A percentile compares a stretch with the other conserved stretches of the same genome.
These are phyloP conservation scores for Lasiodiplodia gonubiensis DNA, from an alignment of 2,329 filamentous ascomycete species.

Conservation along the genomic window DNA sequence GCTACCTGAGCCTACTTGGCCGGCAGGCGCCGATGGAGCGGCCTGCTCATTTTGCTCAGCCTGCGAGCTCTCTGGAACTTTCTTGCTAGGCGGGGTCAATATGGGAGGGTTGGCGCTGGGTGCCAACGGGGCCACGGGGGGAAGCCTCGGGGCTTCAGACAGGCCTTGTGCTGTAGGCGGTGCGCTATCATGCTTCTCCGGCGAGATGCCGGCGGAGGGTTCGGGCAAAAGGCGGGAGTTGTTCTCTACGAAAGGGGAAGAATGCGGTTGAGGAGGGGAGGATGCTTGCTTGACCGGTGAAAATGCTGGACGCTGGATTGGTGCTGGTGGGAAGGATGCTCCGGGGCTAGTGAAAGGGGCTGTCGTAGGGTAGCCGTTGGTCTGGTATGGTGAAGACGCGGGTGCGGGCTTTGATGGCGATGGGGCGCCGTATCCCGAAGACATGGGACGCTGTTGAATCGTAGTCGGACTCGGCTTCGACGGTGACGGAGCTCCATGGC, in stretches of 20 bases:
- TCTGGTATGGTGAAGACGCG: conserved; percentile 42
- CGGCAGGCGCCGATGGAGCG: neutral
- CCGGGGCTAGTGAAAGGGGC: conserved; percentile 50
- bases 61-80: conserved; percentile 37
- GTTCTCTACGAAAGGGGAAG: conserved; percentile 34
- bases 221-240: conserved; percentile 42
- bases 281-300: conserved; percentile 46
- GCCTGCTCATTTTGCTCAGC: neutral
- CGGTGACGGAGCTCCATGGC: conserved; percentile 7
- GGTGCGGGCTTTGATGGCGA: conserved; percentile 46
- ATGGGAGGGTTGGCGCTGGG: conserved; percentile 64
- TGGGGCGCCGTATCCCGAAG: conserved; percentile 39
- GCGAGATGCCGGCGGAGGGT: conserved; percentile 50
- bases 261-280: conserved; percentile 44
- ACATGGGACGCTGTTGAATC: conserved; percentile 47
- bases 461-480: conserved; percentile 43
- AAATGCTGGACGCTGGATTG: conserved; percentile 41
- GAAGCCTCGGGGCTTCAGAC: conserved; percentile 56
- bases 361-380: conserved; percentile 40
- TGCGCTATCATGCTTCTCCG: conserved; percentile 53
- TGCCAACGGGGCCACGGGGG: conserved; percentile 63
- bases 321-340: conserved; percentile 52
- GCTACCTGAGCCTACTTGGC: neutral
- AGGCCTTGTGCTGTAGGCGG: conserved; percentile 42
- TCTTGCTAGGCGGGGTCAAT: conserved; percentile 66